phyloP scores from a whole-genome alignment of 257 asterid species.

The Buddleja alternifolia region DNA sequence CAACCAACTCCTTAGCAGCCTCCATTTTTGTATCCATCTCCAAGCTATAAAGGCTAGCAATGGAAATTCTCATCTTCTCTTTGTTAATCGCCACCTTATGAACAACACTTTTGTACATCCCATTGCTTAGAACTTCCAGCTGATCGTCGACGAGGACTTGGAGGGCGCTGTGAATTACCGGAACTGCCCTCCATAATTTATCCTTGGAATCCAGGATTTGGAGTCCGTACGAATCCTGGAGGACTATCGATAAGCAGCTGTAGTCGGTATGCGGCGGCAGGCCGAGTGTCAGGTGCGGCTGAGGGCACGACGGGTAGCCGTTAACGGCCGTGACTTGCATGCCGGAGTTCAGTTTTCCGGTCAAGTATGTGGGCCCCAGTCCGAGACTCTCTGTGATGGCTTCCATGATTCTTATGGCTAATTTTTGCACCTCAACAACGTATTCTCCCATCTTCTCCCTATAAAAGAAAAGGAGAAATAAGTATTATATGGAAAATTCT shows the following conservation, averaged over 20 bases:
- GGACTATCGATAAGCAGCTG: conserved; percentile 44
- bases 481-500: too few species aligned
- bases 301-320: conserved; percentile 52
- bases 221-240: conserved; percentile 42
- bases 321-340: conserved; percentile 49
- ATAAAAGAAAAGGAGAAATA: background rate
- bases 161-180: conserved; percentile 24
- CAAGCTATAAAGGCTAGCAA: conserved; percentile 51
- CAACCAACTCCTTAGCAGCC: conserved; percentile 41
- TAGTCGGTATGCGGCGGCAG: conserved; percentile 61
- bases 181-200: conserved; percentile 38
- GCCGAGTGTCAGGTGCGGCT: conserved; percentile 45
- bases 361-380: conserved; percentile 42
- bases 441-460: conserved; percentile 59
- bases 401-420: conserved; percentile 32
- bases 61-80: conserved; percentile 42
- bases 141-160: conserved; percentile 58
- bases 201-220: conserved; percentile 31
- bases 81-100: conserved; percentile 36
- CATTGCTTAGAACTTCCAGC: conserved; percentile 57
- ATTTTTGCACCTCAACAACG: conserved; percentile 33
- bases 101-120: conserved; percentile 44
- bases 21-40: conserved; percentile 52
- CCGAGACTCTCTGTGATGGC: conserved; percentile 53
- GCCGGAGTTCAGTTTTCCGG: conserved; percentile 35